Evolutionary conservation across 129 eudicot genomes (phyloP), one percentile per base, ranked within the genome.

Genomic region (Arctium minus): DNA sequence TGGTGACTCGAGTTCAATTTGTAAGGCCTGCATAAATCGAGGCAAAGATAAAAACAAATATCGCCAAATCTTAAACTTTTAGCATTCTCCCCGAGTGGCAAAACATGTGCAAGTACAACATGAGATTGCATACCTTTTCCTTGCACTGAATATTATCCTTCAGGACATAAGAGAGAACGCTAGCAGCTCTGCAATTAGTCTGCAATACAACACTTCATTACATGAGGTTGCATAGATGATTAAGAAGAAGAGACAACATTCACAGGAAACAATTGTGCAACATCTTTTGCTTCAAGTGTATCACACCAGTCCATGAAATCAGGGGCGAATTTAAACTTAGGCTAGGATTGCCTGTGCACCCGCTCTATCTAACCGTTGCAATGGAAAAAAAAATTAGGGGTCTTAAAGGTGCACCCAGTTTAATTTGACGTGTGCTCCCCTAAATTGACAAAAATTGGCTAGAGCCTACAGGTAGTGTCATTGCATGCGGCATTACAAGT

Each of bases 161-260:
- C 83, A 92, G 74, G 35, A 94, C 64, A 92, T 94, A 89, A 38
- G 98, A 91, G 31, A 94, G 95, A 85, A 94, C 94, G 86, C 98
- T 88, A 29, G 98, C 97, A 80, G 97, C 97, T 86, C 98, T 89
- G 89, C 96, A 90, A 81, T 90, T 91, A 84, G 90, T 92, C 98
- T 94, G 90, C 88, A 82, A 17, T 48, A 85, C 73, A 73, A 79
- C 87, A 84, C 67, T 67, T 68, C 15, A 37, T 69, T 29, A 37
- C 1, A 38, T 53, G 70, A 67, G 70, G 39, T 50, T 39, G 60
- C 46, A 17, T 13, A 64, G 33, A 82, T 74, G 18, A 76, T 79
- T 33, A 30, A 22, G 17, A 38, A 2, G 65, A 71, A 13, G 4
- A 29, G 18, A 36, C 71, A 22, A 11, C 2, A 15, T 50, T 72